A percentile compares a stretch with the other conserved stretches of the same genome.
Conservation (phyloP, 139 green algal species). For the Chlamydomonas sphaeroides region DNA sequence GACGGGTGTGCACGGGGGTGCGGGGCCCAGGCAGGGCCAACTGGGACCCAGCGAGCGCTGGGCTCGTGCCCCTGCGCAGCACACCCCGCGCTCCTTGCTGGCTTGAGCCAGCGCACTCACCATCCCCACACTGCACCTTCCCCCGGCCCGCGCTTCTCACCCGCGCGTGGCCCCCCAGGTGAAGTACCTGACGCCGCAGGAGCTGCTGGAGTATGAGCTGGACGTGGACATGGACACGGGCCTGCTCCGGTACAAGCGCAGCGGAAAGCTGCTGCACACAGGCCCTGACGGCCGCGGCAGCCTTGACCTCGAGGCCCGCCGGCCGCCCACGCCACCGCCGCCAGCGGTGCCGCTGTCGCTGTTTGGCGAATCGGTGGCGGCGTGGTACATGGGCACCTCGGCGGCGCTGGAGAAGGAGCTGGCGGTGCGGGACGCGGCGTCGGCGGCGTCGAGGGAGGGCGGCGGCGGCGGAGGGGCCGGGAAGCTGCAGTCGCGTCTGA, state of each 20-base stretch:
- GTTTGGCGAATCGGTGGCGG: background rate
- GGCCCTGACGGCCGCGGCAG: constrained; percentile 15
- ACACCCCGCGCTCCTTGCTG: too few relatives aligned
- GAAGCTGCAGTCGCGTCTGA: too few relatives aligned
- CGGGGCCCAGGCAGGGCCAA: too few relatives aligned
- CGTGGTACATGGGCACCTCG: constrained; percentile 13
- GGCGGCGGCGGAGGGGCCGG: too few relatives aligned
- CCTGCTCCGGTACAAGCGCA: constrained; percentile 52
- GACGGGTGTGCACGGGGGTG: background rate
- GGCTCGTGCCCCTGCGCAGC: too few relatives aligned
- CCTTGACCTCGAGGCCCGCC: constrained; percentile 25
- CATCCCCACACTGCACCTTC: too few relatives aligned
- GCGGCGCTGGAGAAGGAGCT: background rate
- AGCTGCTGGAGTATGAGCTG: constrained; percentile 56
- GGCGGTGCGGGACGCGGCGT: too few relatives aligned
- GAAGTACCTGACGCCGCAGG: constrained; percentile 57
- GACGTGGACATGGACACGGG: constrained; percentile 47
- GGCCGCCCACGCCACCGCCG: constrained; percentile 2
- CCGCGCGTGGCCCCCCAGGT: too few relatives aligned
- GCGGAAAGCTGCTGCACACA: constrained; percentile 59
- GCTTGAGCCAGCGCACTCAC: too few relatives aligned
- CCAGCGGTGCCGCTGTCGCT: constrained; percentile 24
- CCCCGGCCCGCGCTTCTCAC: too few relatives aligned
- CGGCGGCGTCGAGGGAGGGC: too few relatives aligned
- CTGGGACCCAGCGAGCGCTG: too few relatives aligned